Evolutionary conservation across 2,329 filamentous ascomycete species (phyloP).

Genomic region (Aspergillus fischeri): DNA sequence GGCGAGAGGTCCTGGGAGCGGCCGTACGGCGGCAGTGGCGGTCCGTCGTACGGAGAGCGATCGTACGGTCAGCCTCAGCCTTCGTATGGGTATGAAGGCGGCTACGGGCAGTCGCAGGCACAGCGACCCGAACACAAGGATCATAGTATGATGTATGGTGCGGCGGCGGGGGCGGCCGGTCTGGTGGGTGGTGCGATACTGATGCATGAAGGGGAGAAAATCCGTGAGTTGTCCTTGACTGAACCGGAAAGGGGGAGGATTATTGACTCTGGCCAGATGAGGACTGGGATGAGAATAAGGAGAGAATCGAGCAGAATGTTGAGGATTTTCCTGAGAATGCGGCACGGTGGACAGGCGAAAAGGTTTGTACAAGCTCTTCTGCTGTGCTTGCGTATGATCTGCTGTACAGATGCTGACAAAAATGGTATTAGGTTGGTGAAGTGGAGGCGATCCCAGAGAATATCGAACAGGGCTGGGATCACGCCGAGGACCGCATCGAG

Average conservation of each 20-base stretch:
- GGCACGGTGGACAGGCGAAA: conserved; percentile 42
- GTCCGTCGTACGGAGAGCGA: background rate
- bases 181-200: conserved; percentile 42
- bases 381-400: no score
- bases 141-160: conserved; percentile 34
- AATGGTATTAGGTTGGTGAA: conserved; percentile 29
- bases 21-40: conserved; percentile 20
- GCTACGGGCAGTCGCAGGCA: conserved; percentile 15
- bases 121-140: conserved; percentile 20
- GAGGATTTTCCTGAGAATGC: conserved; percentile 43
- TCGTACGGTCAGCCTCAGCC: conserved; percentile 12
- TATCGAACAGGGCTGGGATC: conserved; percentile 29
- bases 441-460: conserved; percentile 39
- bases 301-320: conserved; percentile 30
- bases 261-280: conserved; percentile 22
- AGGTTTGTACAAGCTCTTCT: conserved; percentile 16
- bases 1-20: conserved; percentile 41
- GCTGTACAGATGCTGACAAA: no score
- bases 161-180: conserved; percentile 39
- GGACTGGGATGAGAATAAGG: conserved; percentile 31
- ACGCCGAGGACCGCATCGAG: conserved; percentile 27
- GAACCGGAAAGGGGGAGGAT: background rate
- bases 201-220: conserved; percentile 44
- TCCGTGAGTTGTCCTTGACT: conserved; percentile 18
- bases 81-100: background rate